phyloP scores from a whole-genome alignment of 2,329 filamentous ascomycete species.

The Amauroascus niger region DNA sequence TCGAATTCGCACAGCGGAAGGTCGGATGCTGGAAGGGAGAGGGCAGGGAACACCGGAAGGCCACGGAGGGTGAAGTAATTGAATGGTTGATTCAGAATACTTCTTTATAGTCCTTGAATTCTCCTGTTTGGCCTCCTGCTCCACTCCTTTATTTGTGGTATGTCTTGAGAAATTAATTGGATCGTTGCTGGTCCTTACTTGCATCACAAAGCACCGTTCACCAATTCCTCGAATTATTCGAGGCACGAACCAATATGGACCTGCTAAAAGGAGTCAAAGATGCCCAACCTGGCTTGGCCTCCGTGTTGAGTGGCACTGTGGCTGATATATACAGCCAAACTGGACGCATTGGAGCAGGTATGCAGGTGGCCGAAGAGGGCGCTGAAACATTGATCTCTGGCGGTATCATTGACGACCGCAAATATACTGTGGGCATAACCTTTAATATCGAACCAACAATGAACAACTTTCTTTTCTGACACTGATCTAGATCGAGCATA shows the following conservation, averaged over 20 bases:
- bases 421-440: neutral
- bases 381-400: neutral
- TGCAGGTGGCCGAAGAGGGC: constrained; percentile 2
- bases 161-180: too few relatives aligned
- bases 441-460: neutral
- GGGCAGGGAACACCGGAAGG: neutral
- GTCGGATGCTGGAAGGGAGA: neutral
- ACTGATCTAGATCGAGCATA: constrained; percentile 8
- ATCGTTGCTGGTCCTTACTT: too few relatives aligned
- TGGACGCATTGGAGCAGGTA: constrained; percentile 3
- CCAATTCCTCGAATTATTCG: neutral
- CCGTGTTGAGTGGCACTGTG: constrained; percentile 1
- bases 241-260: neutral
- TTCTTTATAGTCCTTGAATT: neutral
- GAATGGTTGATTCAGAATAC: neutral
- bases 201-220: neutral
- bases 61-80: neutral
- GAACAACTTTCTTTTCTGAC: neutral
- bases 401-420: constrained; percentile 9
- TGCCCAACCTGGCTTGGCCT: neutral
- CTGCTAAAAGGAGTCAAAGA: neutral
- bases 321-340: constrained; percentile 7
- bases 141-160: neutral
- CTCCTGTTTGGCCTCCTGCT: neutral
- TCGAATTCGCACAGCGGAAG: neutral